Evolutionary conservation across 192 early-diverging fungal genomes (phyloP).

Genomic region (Jimgerdemannia flammicorona): DNA sequence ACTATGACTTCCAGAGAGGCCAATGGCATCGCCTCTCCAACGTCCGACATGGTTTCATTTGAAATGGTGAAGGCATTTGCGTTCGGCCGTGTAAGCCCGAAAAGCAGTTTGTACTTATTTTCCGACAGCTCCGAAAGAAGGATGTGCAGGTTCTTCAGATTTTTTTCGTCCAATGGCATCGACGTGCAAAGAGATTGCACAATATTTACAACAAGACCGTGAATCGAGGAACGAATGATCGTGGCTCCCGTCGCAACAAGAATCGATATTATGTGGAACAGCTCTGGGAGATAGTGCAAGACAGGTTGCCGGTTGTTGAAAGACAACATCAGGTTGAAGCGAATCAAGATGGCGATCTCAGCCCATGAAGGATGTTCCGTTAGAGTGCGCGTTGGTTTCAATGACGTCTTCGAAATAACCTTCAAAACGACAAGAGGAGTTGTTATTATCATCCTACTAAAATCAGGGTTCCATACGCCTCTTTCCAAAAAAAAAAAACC

Average conservation of each 20-base stretch:
- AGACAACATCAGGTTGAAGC: slow-evolving; percentile 85
- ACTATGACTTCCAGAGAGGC: slow-evolving; percentile 51
- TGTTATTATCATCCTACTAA: neutral
- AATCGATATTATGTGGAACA: slow-evolving; percentile 82
- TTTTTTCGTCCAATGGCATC: slow-evolving; percentile 51
- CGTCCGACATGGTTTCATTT: slow-evolving; percentile 48
- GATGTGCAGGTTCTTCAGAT: slow-evolving; percentile 49
- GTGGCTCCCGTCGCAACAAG: slow-evolving; percentile 83
- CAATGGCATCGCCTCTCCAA: slow-evolving; percentile 45
- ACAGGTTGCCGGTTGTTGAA: slow-evolving; percentile 73
- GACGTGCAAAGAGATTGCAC: slow-evolving; percentile 78
- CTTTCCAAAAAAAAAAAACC: no score
- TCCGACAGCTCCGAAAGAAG: slow-evolving; percentile 79
- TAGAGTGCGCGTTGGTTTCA: slow-evolving; percentile 65
- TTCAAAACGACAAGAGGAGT: neutral
- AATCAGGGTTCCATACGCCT: neutral
- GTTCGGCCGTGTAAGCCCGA: slow-evolving; percentile 67
- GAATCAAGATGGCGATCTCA: slow-evolving; percentile 87
- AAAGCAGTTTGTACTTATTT: slow-evolving; percentile 72
- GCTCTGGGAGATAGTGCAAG: slow-evolving; percentile 80
- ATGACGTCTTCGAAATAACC: slow-evolving; percentile 74
- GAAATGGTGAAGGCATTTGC: slow-evolving; percentile 67
- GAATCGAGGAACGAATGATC: slow-evolving; percentile 81
- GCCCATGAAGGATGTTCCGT: slow-evolving; percentile 84
- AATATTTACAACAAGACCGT: slow-evolving; percentile 91